A percentile compares a stretch with the other conserved stretches of the same genome.
Conservation (phyloP, 1,284 basidiomycete genomes). For the Ganoderma multipileum region DNA sequence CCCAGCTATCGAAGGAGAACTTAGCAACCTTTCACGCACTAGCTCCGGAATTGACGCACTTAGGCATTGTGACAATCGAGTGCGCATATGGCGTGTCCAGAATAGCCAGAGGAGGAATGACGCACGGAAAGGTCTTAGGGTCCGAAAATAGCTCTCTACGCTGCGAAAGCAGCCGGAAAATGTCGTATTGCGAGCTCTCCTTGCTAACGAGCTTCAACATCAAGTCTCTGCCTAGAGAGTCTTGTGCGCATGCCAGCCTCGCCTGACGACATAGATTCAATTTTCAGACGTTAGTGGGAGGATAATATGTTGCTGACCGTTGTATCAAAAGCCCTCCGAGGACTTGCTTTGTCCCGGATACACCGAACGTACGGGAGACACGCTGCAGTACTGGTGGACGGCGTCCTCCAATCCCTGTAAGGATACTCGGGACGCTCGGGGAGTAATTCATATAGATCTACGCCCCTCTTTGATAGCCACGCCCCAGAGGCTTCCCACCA, state of each 20-base stretch:
- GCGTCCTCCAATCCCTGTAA: background rate
- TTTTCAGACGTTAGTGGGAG: background rate
- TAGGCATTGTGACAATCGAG: slow-evolving; percentile 13
- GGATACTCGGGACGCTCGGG: background rate
- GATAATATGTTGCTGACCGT: background rate
- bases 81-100: slow-evolving; percentile 11
- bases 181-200: background rate
- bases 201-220: slow-evolving; percentile 14
- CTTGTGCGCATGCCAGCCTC: background rate
- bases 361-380: slow-evolving; percentile 2
- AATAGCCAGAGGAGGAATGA: slow-evolving; percentile 3
- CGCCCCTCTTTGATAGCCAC: background rate
- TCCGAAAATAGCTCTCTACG: background rate
- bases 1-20: slow-evolving; percentile 3
- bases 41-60: background rate
- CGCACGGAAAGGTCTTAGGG: background rate
- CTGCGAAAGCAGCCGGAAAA: background rate
- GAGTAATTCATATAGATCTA: background rate
- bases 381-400: background rate
- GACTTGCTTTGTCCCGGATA: background rate
- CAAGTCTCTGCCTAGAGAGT: background rate
- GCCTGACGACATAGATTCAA: background rate
- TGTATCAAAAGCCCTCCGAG: background rate
- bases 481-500: background rate
- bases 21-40: background rate